These are phyloP conservation scores for Daucus carota DNA, from an alignment of 129 eudicot species.

Conservation along the genomic window DH1_v3.0 NC_030386.2:23269001-23269500, in stretches of 20 bases:
- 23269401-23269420: constrained; percentile 76
- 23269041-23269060: constrained; percentile 35
- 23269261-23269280: constrained; percentile 81
- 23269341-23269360: neutral
- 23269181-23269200: constrained; percentile 40
- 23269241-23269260: constrained; percentile 66
- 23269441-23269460: constrained; percentile 66
- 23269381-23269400: constrained; percentile 58
- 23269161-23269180: constrained; percentile 37
- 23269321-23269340: neutral
- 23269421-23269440: constrained; percentile 44
- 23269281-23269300: constrained; percentile 51
- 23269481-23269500: constrained; percentile 40
- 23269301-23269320: neutral
- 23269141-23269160: constrained; percentile 35
- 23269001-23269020: constrained; percentile 34
- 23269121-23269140: constrained; percentile 29
- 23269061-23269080: constrained; percentile 27
- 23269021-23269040: constrained; percentile 33
- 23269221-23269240: constrained; percentile 52
- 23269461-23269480: constrained; percentile 46
- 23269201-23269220: constrained; percentile 38
- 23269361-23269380: neutral
- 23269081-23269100: constrained; percentile 18
- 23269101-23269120: constrained; percentile 42